Base-by-base conservation (phyloP, 75 land plant species). In the Isoetes taiwanensis region DNA sequence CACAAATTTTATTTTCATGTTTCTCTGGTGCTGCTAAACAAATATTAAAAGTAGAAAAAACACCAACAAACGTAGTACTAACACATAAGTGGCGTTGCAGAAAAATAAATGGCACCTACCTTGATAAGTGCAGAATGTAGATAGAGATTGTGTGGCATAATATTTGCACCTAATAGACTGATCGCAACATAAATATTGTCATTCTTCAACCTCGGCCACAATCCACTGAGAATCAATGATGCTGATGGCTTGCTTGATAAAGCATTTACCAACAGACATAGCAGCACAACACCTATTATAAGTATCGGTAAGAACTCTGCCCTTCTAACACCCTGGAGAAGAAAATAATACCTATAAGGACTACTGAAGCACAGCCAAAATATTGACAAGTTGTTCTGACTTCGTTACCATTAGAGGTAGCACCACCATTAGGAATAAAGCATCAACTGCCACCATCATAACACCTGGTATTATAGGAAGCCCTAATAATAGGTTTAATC, bases 101-200 rank as follows among this genome's bases (percentile, higher is more conserved):
- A 56, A 30, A 28, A 12, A 56, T 10, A 30, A n/a, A 41, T 29
- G 33, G 54, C 28, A 16, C 58, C 17, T 71, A 82, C 97, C 82
- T 77, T 75, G 17, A 78, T 83, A 69, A 87, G 29, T 20, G 85
- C 74, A 58, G 98, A 93, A 59, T 93, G 85, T 20, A 88, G 73
- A 54, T 84, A 93, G 63, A 93, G 79, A 46, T 79, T 93, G 57
- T 80, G 83, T 43, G 95, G 82, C 72, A 84, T 71, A 29, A 87
- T 73, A 61, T 60, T 83, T 40, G 98, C 82, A 39, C 98, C 98
- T 40, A 93, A 73, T 53, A 93, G 65, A 62, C 78, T 74, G 68
- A 90, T 79, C 6, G 80, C 72, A 8, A 75, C 54, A 57, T 72
- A 93, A 11, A 73, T 58, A 48, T 63, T 84, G 25, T 84, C 98